phyloP scores from a whole-genome alignment of 352 stramenopile species.

The Phytophthora colocasiae region DNA sequence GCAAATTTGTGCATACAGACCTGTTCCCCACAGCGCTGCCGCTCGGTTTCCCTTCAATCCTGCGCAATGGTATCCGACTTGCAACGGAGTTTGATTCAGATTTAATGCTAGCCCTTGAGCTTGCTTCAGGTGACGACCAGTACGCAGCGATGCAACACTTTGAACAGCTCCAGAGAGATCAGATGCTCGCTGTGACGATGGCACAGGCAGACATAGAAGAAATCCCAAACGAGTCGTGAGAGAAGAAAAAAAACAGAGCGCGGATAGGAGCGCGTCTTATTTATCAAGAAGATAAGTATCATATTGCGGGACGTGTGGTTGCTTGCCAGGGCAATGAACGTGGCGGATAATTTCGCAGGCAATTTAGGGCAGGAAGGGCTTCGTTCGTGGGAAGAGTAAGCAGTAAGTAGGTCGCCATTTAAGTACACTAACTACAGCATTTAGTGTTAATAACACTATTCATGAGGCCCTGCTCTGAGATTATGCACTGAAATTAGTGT shows the following conservation, averaged over 20 bases:
- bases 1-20: constrained; percentile 61
- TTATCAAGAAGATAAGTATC: constrained; percentile 50
- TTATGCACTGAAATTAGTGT: too few relatives aligned
- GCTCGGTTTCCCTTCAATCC: constrained; percentile 53
- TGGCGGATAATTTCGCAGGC: constrained; percentile 9
- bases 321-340: constrained; percentile 3
- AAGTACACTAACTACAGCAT: too few relatives aligned
- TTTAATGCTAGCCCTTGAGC: constrained; percentile 66
- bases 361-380: constrained; percentile 3
- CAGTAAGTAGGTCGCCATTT: constrained; percentile 19
- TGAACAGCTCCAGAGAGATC: constrained; percentile 60
- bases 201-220: constrained; percentile 59
- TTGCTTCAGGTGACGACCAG: constrained; percentile 70
- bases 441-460: too few relatives aligned
- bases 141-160: constrained; percentile 70
- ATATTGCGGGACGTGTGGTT: constrained; percentile 21
- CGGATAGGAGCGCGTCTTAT: constrained; percentile 39
- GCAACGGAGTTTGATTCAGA: constrained; percentile 64
- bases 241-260: constrained; percentile 13
- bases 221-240: constrained; percentile 55
- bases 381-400: constrained; percentile 28
- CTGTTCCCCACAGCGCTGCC: constrained; percentile 60
- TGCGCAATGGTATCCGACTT: constrained; percentile 46
- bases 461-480: too few relatives aligned
- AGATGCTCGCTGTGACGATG: constrained; percentile 60